Evolutionary conservation across 495 filamentous ascomycete genomes (phyloP), one percentile per base, ranked within the genome.

Genomic region (Penicillium crystallinum): DNA sequence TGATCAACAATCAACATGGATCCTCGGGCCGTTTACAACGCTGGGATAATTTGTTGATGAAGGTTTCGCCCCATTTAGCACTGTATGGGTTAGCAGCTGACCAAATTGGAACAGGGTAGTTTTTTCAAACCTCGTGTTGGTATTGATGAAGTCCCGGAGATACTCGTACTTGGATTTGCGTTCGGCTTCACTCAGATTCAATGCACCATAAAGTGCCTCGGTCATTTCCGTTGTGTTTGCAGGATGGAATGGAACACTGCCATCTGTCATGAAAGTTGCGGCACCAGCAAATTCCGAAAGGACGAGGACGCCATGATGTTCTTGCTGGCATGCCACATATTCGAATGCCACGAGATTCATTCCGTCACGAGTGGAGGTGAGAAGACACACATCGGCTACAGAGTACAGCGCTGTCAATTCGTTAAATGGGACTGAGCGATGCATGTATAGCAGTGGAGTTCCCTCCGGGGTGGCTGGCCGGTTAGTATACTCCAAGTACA

Each of bases 261-360:
- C 91, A 53, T 89, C 89, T 8, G 57, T 45, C 56, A 96, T 80
- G 41, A 86, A 90, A 47, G 92, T 85, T 0, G 92, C 89, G 0
- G 92, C 90, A 2, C 92, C 92, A 0, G 91, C 87, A 61, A 96
- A 95, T 62, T 96, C 91, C 41, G 90, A 96, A 9, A 97, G 79
- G 19, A 96, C 88, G 77, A 97, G 86, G 4, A 89, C 86, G 6
- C 92, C 92, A 61, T 95, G 86, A 9, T 85, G 80, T 55, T 91
- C 78, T 53, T 86, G 74, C 62, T 96, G 92, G 29, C 86, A 90
- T 2, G 92, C 91, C 42, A 96, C 90, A 69, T 96, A 97, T 68
- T 97, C 92, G 70, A 91, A 96, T 19, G 88, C 90, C 21, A 97
- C 92, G 9, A 96, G 81, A 64, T 97, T 97, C 92, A 97, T 96